Percentiles rank a stretch among this genome's conserved stretches.
Conservation (phyloP, 2,329 filamentous ascomycete species). For the Aspergillus amoenus region DNA sequence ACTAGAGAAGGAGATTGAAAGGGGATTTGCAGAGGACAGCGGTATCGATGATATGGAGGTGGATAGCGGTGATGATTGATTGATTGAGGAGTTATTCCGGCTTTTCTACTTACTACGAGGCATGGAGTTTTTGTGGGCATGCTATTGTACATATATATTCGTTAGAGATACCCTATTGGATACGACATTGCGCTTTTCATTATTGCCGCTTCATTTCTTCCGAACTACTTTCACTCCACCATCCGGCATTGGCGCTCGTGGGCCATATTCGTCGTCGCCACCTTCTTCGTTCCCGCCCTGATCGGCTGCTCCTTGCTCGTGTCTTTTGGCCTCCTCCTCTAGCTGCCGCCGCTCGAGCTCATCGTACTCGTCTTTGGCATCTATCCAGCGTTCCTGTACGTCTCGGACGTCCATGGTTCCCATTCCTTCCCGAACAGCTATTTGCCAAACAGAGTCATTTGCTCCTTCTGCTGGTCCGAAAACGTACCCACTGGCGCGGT, state of each 20-base stretch:
- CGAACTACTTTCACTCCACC: slow-evolving; percentile 71
- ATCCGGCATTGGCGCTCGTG: slow-evolving; percentile 48
- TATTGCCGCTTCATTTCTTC: slow-evolving; percentile 48
- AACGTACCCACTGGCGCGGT: slow-evolving; percentile 87
- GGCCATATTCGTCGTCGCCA: slow-evolving; percentile 34
- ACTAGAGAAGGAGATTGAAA: slow-evolving; percentile 30
- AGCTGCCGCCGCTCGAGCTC: slow-evolving; percentile 71
- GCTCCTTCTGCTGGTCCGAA: slow-evolving; percentile 88
- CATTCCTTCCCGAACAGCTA: slow-evolving; percentile 76
- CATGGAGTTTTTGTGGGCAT: slow-evolving; percentile 14
- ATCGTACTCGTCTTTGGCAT: slow-evolving; percentile 85
- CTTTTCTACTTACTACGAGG: neutral
- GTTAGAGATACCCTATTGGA: slow-evolving; percentile 26
- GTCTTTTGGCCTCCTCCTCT: slow-evolving; percentile 68
- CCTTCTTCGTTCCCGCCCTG: slow-evolving; percentile 26
- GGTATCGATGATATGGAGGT: slow-evolving; percentile 45
- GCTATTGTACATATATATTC: slow-evolving; percentile 14
- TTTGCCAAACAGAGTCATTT: slow-evolving; percentile 96
- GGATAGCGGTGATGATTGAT: slow-evolving; percentile 41
- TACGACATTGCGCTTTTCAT: slow-evolving; percentile 29
- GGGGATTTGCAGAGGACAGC: slow-evolving; percentile 10
- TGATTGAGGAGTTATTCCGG: neutral
- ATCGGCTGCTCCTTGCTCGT: slow-evolving; percentile 35
- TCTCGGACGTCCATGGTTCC: slow-evolving; percentile 78
- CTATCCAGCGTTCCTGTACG: slow-evolving; percentile 94